These are phyloP conservation scores for Cyberlindnera misumaiensis DNA, from an alignment of 805 yeast species.

Conservation along the genomic window DNA sequence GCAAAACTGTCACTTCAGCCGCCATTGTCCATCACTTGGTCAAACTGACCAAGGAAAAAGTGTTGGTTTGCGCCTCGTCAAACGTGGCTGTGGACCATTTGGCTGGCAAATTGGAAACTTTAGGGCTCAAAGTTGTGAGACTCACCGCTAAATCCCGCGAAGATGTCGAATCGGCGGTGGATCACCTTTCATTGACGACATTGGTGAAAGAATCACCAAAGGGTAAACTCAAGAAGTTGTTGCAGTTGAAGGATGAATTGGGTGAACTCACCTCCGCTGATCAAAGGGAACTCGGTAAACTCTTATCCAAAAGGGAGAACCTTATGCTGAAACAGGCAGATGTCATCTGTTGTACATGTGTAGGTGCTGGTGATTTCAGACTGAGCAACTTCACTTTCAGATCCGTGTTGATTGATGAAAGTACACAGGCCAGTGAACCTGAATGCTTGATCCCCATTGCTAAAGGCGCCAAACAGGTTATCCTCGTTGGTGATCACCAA, in stretches of 20 bases:
- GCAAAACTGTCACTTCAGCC: constrained; percentile 91
- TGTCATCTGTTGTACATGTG: constrained; percentile 87
- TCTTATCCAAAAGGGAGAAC: constrained; percentile 42
- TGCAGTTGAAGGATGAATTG: constrained; percentile 50
- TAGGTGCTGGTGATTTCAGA: constrained; percentile 80
- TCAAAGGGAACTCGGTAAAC: constrained; percentile 34
- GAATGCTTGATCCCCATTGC: constrained; percentile 85
- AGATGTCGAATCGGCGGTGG: constrained; percentile 63
- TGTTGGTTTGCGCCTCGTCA: constrained; percentile 91
- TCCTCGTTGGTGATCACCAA: constrained; percentile 92
- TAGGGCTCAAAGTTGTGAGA: constrained; percentile 76
- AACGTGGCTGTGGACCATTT: constrained; percentile 93
- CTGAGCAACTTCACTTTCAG: constrained; percentile 52
- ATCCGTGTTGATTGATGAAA: constrained; percentile 84
- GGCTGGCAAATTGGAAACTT: constrained; percentile 59
- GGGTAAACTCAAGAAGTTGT: constrained; percentile 51
- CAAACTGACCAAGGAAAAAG: constrained; percentile 51
- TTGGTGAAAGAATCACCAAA: constrained; percentile 41
- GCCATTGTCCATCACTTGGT: constrained; percentile 75
- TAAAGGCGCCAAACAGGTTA: constrained; percentile 83
- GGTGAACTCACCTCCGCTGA: constrained; percentile 65
- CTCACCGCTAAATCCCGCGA: constrained; percentile 73
- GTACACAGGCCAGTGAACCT: constrained; percentile 92
- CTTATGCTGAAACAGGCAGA: constrained; percentile 50
- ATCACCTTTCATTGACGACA: constrained; percentile 50